Percentiles rank a stretch among this genome's conserved stretches.
Conservation (phyloP, 2,329 filamentous ascomycete genomes). For the Colletotrichum sp. region DNA sequence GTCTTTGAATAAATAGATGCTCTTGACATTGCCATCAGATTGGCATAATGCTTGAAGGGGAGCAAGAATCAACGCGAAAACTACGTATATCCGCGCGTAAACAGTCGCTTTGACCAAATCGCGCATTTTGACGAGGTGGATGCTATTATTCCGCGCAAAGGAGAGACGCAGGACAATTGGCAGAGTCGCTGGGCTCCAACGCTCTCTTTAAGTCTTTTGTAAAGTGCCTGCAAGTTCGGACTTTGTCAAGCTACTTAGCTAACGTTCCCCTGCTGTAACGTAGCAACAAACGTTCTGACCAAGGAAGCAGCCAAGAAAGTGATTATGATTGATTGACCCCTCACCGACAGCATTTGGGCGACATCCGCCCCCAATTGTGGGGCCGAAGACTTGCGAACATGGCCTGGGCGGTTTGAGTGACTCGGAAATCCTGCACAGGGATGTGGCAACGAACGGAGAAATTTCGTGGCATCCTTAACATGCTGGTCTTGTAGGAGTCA, state of each 20-base stretch:
- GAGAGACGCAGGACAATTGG: neutral
- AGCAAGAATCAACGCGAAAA: neutral
- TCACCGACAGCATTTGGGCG: neutral
- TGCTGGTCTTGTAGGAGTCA: neutral
- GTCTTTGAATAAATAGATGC: conserved; percentile 47
- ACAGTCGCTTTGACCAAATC: neutral
- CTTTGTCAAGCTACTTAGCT: neutral
- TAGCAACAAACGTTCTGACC: neutral
- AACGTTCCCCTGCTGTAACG: neutral
- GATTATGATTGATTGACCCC: neutral
- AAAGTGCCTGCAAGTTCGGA: neutral
- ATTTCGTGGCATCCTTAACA: neutral
- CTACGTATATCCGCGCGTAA: neutral
- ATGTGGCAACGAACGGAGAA: neutral
- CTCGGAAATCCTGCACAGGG: neutral
- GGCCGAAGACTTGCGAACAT: neutral
- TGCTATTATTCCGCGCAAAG: neutral
- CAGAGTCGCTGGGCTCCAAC: neutral
- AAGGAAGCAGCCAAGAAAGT: neutral
- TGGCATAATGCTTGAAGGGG: neutral
- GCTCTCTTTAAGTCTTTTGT: neutral
- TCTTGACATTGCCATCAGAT: neutral
- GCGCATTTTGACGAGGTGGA: neutral
- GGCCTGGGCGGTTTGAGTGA: neutral
- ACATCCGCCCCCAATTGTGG: neutral